Percentiles rank a stretch among this genome's conserved stretches.
Conservation (phyloP, 768 basidiomycete species). For the Lactarius hengduanensis region DNA sequence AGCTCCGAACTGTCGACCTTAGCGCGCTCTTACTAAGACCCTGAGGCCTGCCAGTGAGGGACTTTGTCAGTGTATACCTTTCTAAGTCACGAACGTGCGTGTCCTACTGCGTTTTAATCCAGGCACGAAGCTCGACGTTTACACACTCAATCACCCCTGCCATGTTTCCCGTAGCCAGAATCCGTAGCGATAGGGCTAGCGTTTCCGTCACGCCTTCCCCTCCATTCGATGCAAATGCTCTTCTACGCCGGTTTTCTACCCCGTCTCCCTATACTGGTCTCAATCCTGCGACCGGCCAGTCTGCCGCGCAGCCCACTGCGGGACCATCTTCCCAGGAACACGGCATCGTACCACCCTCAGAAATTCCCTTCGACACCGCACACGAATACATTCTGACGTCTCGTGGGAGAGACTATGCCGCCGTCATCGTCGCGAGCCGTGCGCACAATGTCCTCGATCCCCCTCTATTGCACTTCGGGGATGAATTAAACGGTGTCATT, state of each 20-base stretch:
- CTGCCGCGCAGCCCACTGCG: background rate
- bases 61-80: background rate
- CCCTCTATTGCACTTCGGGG: constrained; percentile 18
- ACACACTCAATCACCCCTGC: too few species aligned
- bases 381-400: constrained; percentile 12
- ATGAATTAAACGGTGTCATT: constrained; percentile 17
- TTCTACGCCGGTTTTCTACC: constrained; percentile 11
- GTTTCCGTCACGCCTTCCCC: background rate
- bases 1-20: too few species aligned
- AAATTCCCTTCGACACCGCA: background rate
- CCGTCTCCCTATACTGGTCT: constrained; percentile 13
- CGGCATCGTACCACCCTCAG: background rate
- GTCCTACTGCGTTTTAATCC: background rate
- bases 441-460: background rate
- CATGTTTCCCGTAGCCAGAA: background rate
- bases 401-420: constrained; percentile 21
- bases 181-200: background rate
- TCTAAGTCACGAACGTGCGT: constrained; percentile 15
- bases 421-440: constrained; percentile 14
- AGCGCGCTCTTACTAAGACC: background rate
- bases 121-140: background rate
- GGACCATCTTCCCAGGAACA: background rate
- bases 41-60: background rate
- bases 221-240: background rate
- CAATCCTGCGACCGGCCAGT: background rate